Conservation (phyloP, 768 basidiomycete species). For the Podaxis sp. region DNA sequence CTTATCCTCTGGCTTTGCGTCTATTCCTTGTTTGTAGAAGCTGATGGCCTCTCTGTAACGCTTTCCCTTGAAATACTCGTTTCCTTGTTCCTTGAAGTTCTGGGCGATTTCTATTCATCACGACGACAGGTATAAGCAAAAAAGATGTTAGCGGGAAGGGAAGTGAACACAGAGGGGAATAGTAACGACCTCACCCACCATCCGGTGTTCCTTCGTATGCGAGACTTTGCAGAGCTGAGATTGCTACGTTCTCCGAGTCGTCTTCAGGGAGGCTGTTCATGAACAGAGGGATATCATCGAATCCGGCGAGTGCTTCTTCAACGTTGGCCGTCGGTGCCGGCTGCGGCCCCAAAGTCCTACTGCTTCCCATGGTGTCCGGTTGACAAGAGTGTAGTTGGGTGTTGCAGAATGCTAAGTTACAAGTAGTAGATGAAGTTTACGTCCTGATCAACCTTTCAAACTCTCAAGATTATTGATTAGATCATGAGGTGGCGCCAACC, state of each 20-base stretch:
- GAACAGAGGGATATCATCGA: conserved; percentile 81
- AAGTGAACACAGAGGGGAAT: neutral
- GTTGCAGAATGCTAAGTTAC: neutral
- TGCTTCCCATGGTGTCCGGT: neutral
- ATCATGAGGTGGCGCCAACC: neutral
- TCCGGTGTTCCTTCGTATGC: conserved; percentile 89
- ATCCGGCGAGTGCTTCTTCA: conserved; percentile 35
- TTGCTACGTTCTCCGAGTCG: conserved; percentile 53
- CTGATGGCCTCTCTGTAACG: conserved; percentile 81
- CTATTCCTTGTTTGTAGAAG: conserved; percentile 89
- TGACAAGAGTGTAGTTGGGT: neutral
- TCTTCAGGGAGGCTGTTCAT: conserved; percentile 84
- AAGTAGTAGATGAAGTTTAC: neutral
- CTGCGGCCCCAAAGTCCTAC: neutral
- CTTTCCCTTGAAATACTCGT: conserved; percentile 88
- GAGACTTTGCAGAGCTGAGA: conserved; percentile 84
- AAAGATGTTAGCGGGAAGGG: neutral
- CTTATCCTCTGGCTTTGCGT: conserved; percentile 70
- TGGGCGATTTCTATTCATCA: conserved; percentile 68
- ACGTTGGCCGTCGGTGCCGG: conserved; percentile 24
- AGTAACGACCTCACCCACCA: conserved; percentile 56
- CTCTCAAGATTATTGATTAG: neutral
- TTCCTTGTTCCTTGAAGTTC: conserved; percentile 94
- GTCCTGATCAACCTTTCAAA: neutral
- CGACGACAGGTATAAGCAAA: neutral